Evolutionary conservation across 345 rosid genomes (phyloP).

Genomic region (Dimocarpus longan): DNA sequence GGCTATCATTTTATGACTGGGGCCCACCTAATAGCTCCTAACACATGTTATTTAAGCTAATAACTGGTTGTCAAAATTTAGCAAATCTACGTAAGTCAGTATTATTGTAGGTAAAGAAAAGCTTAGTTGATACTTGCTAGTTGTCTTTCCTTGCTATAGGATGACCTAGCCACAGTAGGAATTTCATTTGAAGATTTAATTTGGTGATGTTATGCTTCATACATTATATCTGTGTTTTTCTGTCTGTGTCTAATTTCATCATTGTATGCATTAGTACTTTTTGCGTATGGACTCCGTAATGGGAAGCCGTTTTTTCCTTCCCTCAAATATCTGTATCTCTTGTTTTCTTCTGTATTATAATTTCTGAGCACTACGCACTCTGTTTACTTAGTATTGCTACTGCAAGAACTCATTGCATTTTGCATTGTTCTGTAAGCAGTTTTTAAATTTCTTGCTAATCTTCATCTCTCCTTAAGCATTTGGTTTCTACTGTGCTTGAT

Average conservation of each 20-base stretch:
- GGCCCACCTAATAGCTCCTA: not conserved
- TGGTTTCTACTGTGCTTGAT: not conserved
- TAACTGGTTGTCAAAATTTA: not conserved
- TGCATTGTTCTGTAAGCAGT: not conserved
- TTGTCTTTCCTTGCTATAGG: not conserved
- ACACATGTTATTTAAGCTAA: not conserved
- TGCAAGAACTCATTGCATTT: not conserved
- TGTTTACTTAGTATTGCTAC: not conserved
- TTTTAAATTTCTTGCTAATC: not conserved
- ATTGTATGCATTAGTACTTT: not conserved
- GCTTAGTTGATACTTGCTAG: not conserved
- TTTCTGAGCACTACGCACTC: not conserved
- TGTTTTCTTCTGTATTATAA: not conserved
- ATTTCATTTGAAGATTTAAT: not conserved
- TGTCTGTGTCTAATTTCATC: not conserved
- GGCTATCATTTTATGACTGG: not conserved
- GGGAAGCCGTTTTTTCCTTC: not conserved
- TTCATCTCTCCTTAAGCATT: not conserved
- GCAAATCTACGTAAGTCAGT: not conserved
- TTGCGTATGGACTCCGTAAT: not conserved
- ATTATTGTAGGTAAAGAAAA: not conserved
- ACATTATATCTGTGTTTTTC: not conserved
- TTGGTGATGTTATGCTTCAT: not conserved
- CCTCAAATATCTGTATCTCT: not conserved
- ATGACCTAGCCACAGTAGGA: not conserved